Evolutionary conservation across 2,329 filamentous ascomycete genomes (phyloP), one percentile per base, ranked within the genome.

Genomic region (Neofusicoccum cordaticola): DNA sequence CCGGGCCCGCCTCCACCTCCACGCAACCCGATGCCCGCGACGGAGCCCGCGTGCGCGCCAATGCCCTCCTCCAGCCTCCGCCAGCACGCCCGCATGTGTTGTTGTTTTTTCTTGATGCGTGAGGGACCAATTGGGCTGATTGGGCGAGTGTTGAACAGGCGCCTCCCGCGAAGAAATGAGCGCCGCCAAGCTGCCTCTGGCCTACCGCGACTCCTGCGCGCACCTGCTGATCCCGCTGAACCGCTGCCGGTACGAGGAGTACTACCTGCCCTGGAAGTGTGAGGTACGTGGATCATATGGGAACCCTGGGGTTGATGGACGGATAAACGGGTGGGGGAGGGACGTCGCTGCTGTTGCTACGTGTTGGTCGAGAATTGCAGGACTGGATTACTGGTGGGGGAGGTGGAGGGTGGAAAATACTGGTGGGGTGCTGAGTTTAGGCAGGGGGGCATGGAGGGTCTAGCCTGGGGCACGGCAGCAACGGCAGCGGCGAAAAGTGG

Each of bases 241-340:
- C 83, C 90, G 90, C 75, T 99, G 95, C 85, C 93, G 95, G 68
- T 86, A 87, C 80, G 90, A 96, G 72, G 90, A 92, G 68, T 98
- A 90, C 83, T 99, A 97, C 80, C 82, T 97, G 73, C 93, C 93
- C 17, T 99, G 95, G 95, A 97, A 96, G 85, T 99, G 95, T 80
- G 88, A 91, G 86, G 95, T 98, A 86, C 71, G 90, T 19, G 8
- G 9, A 42, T 19, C 1, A 31, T 7, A 31, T 31, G 27, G 4
- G 27, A 5, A 5, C 73, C 5, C 27, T 37, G 22, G 27, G 22
- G 22, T 27, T 3, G 22, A 39, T 56, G 4, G n/a, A 9, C 3
- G n/a, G 48, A 34, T 8, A 7, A 27, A 9, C 1, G 11, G 12
- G 17, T 4, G 19, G 19, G 39, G 7, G 22, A 9, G 17, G 56